Percentiles rank a stretch among this genome's conserved stretches.
Evolutionary conservation across 345 rosid genomes (phyloP).

Genomic region (Melaleuca quinquenervia): DNA sequence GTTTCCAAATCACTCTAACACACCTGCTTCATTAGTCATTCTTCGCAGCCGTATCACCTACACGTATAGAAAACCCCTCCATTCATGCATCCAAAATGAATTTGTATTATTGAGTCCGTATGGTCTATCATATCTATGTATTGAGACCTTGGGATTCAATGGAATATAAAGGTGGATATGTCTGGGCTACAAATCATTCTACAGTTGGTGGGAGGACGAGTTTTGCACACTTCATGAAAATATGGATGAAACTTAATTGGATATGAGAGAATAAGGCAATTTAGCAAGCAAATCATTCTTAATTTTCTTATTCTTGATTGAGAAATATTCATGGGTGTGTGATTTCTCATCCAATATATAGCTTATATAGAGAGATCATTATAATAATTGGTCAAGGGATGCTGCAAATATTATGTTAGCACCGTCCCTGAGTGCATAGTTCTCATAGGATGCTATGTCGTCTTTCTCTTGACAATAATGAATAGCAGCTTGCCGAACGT

Average conservation of each 20-base stretch:
- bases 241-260: neutral
- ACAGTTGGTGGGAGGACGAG: neutral
- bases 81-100: neutral
- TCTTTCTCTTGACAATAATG: too few relatives aligned
- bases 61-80: neutral
- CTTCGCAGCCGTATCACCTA: neutral
- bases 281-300: neutral
- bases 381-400: neutral
- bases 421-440: too few relatives aligned
- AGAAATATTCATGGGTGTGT: too few relatives aligned
- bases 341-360: neutral
- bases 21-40: neutral
- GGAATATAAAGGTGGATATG: fast-evolving
- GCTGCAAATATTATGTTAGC: too few relatives aligned
- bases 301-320: neutral
- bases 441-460: too few relatives aligned
- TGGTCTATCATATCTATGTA: neutral
- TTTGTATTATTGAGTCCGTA: neutral
- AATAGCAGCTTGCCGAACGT: too few relatives aligned
- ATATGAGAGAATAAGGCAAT: neutral
- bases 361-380: neutral
- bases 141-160: neutral
- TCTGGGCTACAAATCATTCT: neutral
- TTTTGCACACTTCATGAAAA: neutral
- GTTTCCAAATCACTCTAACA: too few relatives aligned